Conservation (phyloP, 2,329 filamentous ascomycete species). For the Grosmannia penicillata region DNA sequence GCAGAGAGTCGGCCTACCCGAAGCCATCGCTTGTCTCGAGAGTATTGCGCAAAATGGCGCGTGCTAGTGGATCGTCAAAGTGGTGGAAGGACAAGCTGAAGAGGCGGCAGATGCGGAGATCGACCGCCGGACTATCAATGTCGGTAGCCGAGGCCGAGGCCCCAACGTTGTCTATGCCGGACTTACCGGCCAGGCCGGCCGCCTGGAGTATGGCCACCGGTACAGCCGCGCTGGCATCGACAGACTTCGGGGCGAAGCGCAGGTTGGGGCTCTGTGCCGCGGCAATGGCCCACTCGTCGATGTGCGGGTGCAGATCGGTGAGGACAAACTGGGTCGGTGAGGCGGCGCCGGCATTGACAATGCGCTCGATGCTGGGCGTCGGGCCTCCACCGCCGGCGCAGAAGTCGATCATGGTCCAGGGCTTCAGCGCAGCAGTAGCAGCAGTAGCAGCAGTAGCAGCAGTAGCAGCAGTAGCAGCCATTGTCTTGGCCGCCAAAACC, state of each 20-base stretch:
- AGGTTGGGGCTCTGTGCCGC: constrained; percentile 38
- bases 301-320: constrained; percentile 51
- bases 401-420: constrained; percentile 57
- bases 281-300: constrained; percentile 41
- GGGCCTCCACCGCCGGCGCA: constrained; percentile 62
- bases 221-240: constrained; percentile 52
- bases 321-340: constrained; percentile 37
- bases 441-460: neutral
- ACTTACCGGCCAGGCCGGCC: constrained; percentile 3
- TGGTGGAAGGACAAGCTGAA: constrained; percentile 69
- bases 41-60: constrained; percentile 46
- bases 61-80: constrained; percentile 50
- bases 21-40: constrained; percentile 51
- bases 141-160: too few relatives aligned
- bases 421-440: neutral
- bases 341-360: constrained; percentile 34
- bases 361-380: constrained; percentile 46
- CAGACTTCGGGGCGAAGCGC: constrained; percentile 40
- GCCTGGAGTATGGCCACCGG: constrained; percentile 24
- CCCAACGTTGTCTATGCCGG: too few relatives aligned
- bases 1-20: constrained; percentile 22
- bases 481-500: neutral
- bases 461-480: neutral
- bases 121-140: too few relatives aligned
- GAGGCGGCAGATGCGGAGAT: constrained; percentile 41